Evolutionary conservation across 2,329 filamentous ascomycete genomes (phyloP), one percentile per base, ranked within the genome.

Genomic region (Beauveria bassiana): DNA sequence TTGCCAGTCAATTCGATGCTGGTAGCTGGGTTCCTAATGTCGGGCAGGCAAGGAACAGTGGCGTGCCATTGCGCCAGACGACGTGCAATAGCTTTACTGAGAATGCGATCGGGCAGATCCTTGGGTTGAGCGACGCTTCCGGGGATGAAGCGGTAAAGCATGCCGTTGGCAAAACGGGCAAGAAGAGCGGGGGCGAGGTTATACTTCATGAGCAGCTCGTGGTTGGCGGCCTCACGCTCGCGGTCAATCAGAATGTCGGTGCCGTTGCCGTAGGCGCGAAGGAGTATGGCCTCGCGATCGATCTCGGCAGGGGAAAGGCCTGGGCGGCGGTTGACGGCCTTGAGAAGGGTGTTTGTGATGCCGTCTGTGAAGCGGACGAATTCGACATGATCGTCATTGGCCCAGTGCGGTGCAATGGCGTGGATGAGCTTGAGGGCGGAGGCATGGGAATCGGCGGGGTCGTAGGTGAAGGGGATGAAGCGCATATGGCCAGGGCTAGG

Each of bases 201-300:
- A 69, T 92, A 81, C 67, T 85, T 85, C 77, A 93, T 91, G 65
- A 98, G 86, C 62, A 97, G 82, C 72, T 92, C 92, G 76, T 99
- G 95, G 72, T 87, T 88, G 69, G 86, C 81, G 1, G 81, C 83
- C 81, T 85, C 87, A 81, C 93, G 87, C 78, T 96, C 90, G 67
- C 95, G 89, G 78, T 99, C 95, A 76, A 99, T 99, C 68, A 99
- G 83, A 60, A 98, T 83, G 71, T 96, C 92, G 67, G 95, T 98
- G 65, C 93, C 91, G 73, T 95, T 88, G 68, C 95, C 95, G 75
- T 97, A 99, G 64, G 95, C 95, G 68, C 95, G 86, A 70, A 99
- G 84, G 65, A 99, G 81, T 67, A 98, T 85, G 40, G 95, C 90
- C 66, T 96, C 90, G 64, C 83, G 82, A 74, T 98, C 93, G 66